These are phyloP conservation scores for Peterozyma toletana DNA, from an alignment of 805 yeast species.

Conservation along the genomic window DNA sequence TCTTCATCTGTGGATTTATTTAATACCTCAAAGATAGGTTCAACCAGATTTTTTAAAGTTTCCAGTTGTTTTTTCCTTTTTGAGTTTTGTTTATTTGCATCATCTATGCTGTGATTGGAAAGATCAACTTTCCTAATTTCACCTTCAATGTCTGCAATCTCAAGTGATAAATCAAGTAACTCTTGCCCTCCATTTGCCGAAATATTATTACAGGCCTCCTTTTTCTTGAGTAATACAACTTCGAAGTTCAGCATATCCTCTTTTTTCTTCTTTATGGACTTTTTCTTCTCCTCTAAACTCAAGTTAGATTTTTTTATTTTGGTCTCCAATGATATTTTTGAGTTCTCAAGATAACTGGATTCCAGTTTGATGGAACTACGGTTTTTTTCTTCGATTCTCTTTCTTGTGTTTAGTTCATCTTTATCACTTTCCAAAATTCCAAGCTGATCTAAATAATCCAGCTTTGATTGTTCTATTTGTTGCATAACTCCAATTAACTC, in stretches of 20 bases:
- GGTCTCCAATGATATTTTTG: conserved; percentile 26
- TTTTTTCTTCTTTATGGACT: conserved; percentile 25
- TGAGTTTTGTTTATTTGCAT: conserved; percentile 21
- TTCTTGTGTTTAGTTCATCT: conserved; percentile 29
- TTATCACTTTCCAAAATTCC: conserved; percentile 23
- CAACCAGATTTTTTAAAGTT: conserved; percentile 13
- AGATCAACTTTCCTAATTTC: conserved; percentile 17
- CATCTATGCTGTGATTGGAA: conserved; percentile 23
- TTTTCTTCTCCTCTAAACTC: conserved; percentile 18
- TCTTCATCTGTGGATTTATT: conserved; percentile 7
- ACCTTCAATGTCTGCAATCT: conserved; percentile 20
- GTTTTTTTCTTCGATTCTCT: conserved; percentile 32
- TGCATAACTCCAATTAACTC: conserved; percentile 27
- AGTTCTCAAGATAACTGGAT: conserved; percentile 32
- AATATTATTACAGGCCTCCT: conserved; percentile 9
- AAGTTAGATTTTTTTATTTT: conserved; percentile 26
- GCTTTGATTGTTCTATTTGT: conserved; percentile 23
- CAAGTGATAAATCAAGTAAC: conserved; percentile 11
- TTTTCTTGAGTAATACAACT: conserved; percentile 16
- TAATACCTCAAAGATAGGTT: conserved; percentile 16
- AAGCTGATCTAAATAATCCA: conserved; percentile 32
- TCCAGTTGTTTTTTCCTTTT: conserved; percentile 20
- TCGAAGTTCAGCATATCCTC: conserved; percentile 27
- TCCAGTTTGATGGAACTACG: conserved; percentile 31
- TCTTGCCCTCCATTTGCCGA: conserved; percentile 12